Conservation (phyloP, 371 early-diverging fungal species). For the Mucor mucedo region DNA sequence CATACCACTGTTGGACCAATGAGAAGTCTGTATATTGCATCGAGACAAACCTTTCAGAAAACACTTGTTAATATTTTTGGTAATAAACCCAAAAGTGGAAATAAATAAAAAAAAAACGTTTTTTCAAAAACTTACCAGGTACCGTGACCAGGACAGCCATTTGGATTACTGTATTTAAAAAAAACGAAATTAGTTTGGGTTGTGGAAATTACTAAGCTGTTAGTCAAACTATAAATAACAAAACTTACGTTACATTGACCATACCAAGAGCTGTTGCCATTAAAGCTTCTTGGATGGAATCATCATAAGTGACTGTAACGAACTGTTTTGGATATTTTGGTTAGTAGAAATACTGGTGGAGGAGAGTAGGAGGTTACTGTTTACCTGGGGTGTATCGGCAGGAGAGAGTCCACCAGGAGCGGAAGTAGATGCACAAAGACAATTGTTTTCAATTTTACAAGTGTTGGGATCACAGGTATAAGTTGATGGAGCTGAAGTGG, state of each 20-base stretch:
- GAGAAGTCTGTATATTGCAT: slow-evolving; percentile 70
- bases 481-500: slow-evolving; percentile 16
- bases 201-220: slow-evolving; percentile 10
- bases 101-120: neutral
- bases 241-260: slow-evolving; percentile 47
- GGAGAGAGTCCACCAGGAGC: slow-evolving; percentile 64
- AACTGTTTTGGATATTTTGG: slow-evolving; percentile 37
- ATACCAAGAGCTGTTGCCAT: slow-evolving; percentile 37
- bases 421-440: slow-evolving; percentile 65
- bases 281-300: slow-evolving; percentile 61
- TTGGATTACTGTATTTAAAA: slow-evolving; percentile 49
- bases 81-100: slow-evolving; percentile 17
- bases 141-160: slow-evolving; percentile 67
- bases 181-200: neutral
- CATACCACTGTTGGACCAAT: slow-evolving; percentile 72
- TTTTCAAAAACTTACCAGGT: slow-evolving; percentile 33
- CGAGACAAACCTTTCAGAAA: slow-evolving; percentile 55
- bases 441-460: slow-evolving; percentile 64
- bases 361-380: neutral
- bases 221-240: neutral
- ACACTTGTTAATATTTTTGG: slow-evolving; percentile 13
- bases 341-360: neutral
- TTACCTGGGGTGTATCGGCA: slow-evolving; percentile 62
- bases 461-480: slow-evolving; percentile 63
- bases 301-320: slow-evolving; percentile 72